phyloP scores from a whole-genome alignment of 139 green algal species.

The Dunaliella sp. region DNA sequence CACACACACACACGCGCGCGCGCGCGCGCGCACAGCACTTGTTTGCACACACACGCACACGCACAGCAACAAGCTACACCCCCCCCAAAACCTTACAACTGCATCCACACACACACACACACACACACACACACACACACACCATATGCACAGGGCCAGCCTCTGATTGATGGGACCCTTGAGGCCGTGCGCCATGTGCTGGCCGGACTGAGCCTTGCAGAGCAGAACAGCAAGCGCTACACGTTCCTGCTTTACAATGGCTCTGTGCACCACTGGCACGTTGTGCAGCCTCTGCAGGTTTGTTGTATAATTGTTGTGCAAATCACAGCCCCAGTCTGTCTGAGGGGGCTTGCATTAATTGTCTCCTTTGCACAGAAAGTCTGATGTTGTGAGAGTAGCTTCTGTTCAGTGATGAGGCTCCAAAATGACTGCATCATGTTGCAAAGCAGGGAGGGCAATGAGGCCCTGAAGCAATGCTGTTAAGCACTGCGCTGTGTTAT shows the following conservation, averaged over 20 bases:
- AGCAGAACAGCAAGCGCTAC: conserved; percentile 29
- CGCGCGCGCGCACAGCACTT: not conserved
- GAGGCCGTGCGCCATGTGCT: conserved; percentile 48
- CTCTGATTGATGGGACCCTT: conserved; percentile 46
- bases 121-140: not conserved
- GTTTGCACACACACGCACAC: conserved; percentile 1
- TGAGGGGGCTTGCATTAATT: no score
- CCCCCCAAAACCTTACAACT: no score
- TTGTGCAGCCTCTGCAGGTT: conserved; percentile 40
- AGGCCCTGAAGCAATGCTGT: no score
- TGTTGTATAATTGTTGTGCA: no score
- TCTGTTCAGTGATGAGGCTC: no score
- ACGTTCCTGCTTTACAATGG: conserved; percentile 66
- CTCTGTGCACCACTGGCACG: conserved; percentile 61
- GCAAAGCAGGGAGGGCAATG: no score
- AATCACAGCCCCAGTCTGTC: no score
- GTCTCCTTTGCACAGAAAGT: no score
- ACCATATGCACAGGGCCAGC: conserved; percentile 25
- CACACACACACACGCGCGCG: not conserved
- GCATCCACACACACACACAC: conserved; percentile 1
- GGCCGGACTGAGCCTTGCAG: conserved; percentile 33
- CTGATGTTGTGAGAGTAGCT: no score
- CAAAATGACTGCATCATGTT: no score
- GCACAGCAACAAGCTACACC: no score
- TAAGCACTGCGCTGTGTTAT: no score